Base-by-base conservation (phyloP, 768 basidiomycete species). In the Suillus americanus region DNA sequence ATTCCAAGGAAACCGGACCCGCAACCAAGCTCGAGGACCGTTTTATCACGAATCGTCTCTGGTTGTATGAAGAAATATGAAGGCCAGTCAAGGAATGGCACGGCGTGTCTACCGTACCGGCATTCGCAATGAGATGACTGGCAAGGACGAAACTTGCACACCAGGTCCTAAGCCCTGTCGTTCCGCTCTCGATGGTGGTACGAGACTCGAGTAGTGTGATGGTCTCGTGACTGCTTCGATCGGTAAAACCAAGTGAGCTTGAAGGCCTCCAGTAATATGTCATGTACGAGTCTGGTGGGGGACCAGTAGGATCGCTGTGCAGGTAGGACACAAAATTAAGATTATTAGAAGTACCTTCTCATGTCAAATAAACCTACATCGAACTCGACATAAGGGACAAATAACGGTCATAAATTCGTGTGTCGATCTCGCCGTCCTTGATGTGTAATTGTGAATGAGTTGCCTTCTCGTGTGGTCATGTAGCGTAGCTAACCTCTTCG, bases 91-190 rank as follows among this genome's bases (percentile, higher is more conserved):
- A 57, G 37, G 30, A 13, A 25, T 23, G 25, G 14, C 48, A 13
- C 7, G 5, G 50, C 12, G 6, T 25, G 12, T 41, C 38, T 59
- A 55, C 38, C 73, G 68, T 75, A 90, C 91, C 82, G 73, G 86
- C 78, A 70, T 89, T 79, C 10, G 69, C 65, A 23, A 86, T 81
- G 28, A 94, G 77, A 69, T 86, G 88, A 56, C 88, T 82, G 0
- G 86, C 85, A 23, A 94, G 78, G 37, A 84, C 77, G 51, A 89
- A 83, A 67, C 90, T 89, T 6, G 92, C 90, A 35, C 82, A 79
- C 92, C 92, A 94, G 8, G 92, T 94, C 62, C 89, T 82, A 56
- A 94, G 75, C 14, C 92, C 91, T 1, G 91, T 94, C 0, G 91
- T 94, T 0, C 92, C 92, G 48, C 80, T 79, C 73, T 93, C 91